Percentiles rank a stretch among this genome's conserved stretches.
Evolutionary conservation across 2,329 filamentous ascomycete species (phyloP).

Genomic region (Pseudogymnoascus sp.): DNA sequence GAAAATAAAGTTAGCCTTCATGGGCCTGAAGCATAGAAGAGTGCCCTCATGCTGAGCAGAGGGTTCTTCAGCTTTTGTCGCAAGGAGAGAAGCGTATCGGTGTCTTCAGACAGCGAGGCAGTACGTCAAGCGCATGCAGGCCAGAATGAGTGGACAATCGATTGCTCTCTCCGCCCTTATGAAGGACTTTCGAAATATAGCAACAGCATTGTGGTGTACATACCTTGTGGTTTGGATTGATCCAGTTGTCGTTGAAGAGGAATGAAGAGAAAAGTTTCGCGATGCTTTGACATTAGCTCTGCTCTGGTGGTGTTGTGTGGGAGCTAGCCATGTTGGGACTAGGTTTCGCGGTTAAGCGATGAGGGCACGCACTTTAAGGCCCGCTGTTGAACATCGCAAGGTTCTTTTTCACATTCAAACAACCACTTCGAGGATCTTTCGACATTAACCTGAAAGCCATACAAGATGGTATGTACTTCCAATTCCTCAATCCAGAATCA

Average conservation of each 20-base stretch:
- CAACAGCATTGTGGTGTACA: background rate
- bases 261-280: conserved; percentile 1
- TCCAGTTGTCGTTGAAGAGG: conserved; percentile 10
- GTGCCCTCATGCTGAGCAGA: conserved; percentile 30
- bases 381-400: conserved; percentile 10
- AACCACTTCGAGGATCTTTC: conserved; percentile 62
- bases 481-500: background rate
- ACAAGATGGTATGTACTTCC: conserved; percentile 52
- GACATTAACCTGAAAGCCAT: conserved; percentile 45
- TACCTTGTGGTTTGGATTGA: conserved; percentile 7
- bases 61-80: conserved; percentile 66
- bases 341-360: background rate
- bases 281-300: conserved; percentile 8
- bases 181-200: conserved; percentile 23
- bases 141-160: conserved; percentile 32
- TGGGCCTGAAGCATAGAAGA: conserved; percentile 54
- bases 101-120: conserved; percentile 24
- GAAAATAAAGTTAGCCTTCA: conserved; percentile 52
- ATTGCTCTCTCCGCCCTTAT: conserved; percentile 47
- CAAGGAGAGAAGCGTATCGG: conserved; percentile 58
- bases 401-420: conserved; percentile 4
- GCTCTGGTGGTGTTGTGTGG: background rate
- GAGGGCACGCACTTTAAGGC: conserved; percentile 11
- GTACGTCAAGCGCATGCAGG: conserved; percentile 6
- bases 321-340: background rate